Base-by-base conservation (phyloP, 2,329 filamentous ascomycete species). In the Fusarium citri region DNA sequence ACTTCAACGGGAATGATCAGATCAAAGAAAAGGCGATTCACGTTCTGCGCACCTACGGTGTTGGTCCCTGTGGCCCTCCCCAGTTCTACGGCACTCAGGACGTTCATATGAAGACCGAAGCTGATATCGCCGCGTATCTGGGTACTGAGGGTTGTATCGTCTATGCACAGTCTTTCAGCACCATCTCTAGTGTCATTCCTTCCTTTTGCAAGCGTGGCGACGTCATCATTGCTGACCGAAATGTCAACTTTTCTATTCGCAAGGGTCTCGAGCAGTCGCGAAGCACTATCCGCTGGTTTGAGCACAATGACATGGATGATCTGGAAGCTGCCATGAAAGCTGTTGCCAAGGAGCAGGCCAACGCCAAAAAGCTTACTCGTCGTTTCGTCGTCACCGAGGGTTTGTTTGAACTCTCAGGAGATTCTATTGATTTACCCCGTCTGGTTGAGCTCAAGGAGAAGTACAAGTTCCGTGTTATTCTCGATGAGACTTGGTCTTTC, bases 21-120 rank as follows among this genome's bases (percentile, higher is more conserved):
- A 90, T 99, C 76, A 97, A 97, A 77, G 94, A 98, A 74, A 97
- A 97, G 80, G 96, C 95, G 2, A 94, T 99, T 68, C 91, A 95
- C 79, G 97, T 94, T 1, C 87, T 99, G 41, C 92, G 95, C 64
- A 97, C 93, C 22, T 99, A 99, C 76, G 96, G 96, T 59, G 97
- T 99, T 42, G 97, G 96, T 11, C 95, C 96, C 60, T 99, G 96
- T 78, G 96, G 96, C 22, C 96, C 96, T 20, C 96, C 96, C 8
- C 94, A 97, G 70, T 99, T 99, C 83, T 99, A 99, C 83, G 96
- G 94, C 71, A 99, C 94, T 31, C 95, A 98, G 80, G 96, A 99
- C 81, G 94, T 98, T 47, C 96, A 99, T 81, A 95, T 98, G 89
- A 96, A 97, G 84, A 94, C 94, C 18, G 96, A 99, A 82, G 89